Conservation (phyloP, 192 early-diverging fungal species). For the Backusella sp. region DNA sequence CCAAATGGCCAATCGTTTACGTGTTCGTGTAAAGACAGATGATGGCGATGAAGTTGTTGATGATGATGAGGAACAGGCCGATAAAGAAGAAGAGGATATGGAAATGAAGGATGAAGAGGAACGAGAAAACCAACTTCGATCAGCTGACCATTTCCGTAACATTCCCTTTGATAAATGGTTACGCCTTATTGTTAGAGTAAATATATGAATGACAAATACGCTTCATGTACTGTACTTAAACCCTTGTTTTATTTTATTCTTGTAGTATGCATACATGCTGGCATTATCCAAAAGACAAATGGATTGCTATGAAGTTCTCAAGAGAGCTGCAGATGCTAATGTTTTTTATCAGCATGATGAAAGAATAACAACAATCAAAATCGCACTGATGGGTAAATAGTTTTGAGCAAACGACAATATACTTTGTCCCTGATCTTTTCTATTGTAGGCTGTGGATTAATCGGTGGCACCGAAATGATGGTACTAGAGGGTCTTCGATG, state of each 20-base stretch:
- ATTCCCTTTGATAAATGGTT: constrained; percentile 60
- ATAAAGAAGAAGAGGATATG: constrained; percentile 17
- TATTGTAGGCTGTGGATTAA: constrained; percentile 37
- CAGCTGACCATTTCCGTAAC: constrained; percentile 36
- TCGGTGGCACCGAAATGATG: constrained; percentile 17
- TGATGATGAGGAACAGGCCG: constrained; percentile 15
- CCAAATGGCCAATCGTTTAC: constrained; percentile 26
- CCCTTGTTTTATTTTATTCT: neutral
- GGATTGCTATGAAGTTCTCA: constrained; percentile 59
- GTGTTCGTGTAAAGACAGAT: constrained; percentile 1
- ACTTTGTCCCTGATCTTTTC: neutral
- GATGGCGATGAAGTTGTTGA: constrained; percentile 13
- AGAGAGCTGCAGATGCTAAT: constrained; percentile 52
- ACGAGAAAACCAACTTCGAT: constrained; percentile 29
- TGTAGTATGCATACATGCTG: constrained; percentile 56
- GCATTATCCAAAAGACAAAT: constrained; percentile 46
- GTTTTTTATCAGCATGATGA: constrained; percentile 58
- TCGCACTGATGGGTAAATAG: constrained; percentile 61
- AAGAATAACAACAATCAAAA: constrained; percentile 29
- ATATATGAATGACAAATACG: neutral
- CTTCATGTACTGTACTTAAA: neutral
- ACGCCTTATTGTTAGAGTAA: constrained; percentile 61
- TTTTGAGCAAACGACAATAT: neutral
- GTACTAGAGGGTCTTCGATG: constrained; percentile 39
- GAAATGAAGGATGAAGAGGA: constrained; percentile 28